These are phyloP conservation scores for Acanthamoeba pearcei DNA, from an alignment of 208 protist genomes.

Conservation along the genomic window DNA sequence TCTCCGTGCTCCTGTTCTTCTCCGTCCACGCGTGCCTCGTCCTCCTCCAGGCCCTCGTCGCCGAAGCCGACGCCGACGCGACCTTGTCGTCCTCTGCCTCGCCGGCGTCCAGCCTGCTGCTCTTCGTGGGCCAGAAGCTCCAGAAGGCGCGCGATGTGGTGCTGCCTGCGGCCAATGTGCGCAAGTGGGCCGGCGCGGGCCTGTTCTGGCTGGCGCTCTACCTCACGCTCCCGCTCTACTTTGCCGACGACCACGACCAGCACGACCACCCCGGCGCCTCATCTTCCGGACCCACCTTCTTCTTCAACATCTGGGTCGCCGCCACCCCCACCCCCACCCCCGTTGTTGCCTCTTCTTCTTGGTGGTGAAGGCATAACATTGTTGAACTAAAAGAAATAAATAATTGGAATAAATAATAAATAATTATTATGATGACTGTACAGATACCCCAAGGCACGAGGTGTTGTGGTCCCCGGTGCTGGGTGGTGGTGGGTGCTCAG, in stretches of 20 bases:
- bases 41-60: conserved; percentile 11
- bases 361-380: neutral
- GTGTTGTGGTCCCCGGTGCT: no score
- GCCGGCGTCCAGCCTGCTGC: neutral
- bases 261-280: neutral
- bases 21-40: neutral
- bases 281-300: neutral
- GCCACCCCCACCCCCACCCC: neutral
- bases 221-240: conserved; percentile 59
- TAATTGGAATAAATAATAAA: no score
- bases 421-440: no score
- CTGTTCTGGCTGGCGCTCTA: conserved; percentile 42
- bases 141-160: neutral
- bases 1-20: conserved; percentile 56
- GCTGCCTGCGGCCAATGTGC: conserved; percentile 3
- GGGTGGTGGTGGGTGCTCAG: neutral
- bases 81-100: neutral
- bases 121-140: conserved; percentile 34
- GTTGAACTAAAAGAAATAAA: no score
- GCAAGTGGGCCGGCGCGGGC: conserved; percentile 25
- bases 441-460: no score
- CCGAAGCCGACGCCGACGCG: neutral
- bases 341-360: neutral
- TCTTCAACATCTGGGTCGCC: conserved; percentile 35
- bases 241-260: neutral